Evolutionary conservation across 2,329 filamentous ascomycete genomes (phyloP).

Genomic region (Madurella mycetomatis): DNA sequence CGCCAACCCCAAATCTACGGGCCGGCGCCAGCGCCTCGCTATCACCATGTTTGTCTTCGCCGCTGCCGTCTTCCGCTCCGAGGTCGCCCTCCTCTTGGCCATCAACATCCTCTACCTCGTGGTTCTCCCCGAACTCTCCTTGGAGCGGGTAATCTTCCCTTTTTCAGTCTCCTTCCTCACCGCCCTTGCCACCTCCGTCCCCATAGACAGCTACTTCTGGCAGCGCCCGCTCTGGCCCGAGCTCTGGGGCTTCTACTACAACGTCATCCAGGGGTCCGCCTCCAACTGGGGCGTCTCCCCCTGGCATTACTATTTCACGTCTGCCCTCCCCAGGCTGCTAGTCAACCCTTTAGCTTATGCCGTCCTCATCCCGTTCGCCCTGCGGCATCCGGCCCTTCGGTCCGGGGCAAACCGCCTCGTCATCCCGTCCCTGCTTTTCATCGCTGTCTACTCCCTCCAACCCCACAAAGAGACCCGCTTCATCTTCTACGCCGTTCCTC

Average conservation of each 20-base stretch:
- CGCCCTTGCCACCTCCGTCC: slow-evolving; percentile 65
- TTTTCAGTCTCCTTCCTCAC: slow-evolving; percentile 61
- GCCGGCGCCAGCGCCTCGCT: slow-evolving; percentile 55
- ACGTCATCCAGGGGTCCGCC: slow-evolving; percentile 77
- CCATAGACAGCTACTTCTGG: slow-evolving; percentile 92
- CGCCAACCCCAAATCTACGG: slow-evolving; percentile 28
- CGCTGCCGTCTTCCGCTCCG: slow-evolving; percentile 82
- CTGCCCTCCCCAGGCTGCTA: slow-evolving; percentile 75
- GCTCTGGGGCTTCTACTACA: slow-evolving; percentile 83
- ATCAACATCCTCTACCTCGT: slow-evolving; percentile 64
- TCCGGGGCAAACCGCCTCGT: slow-evolving; percentile 47
- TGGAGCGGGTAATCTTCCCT: slow-evolving; percentile 58
- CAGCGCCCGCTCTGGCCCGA: slow-evolving; percentile 85
- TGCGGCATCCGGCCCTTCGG: slow-evolving; percentile 44
- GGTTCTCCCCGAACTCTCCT: slow-evolving; percentile 46
- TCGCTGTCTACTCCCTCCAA: slow-evolving; percentile 77
- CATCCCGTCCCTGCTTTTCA: slow-evolving; percentile 65
- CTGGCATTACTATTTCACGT: slow-evolving; percentile 81
- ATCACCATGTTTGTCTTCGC: slow-evolving; percentile 74
- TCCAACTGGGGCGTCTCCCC: slow-evolving; percentile 84
- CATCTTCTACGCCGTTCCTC: slow-evolving; percentile 81
- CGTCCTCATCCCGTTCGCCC: slow-evolving; percentile 50
- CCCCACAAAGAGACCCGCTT: slow-evolving; percentile 97
- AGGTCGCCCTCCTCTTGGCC: slow-evolving; percentile 75
- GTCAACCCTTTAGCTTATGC: slow-evolving; percentile 68